Evolutionary conservation across 306 rosid genomes (phyloP).

Genomic region (Biancaea sappan): DNA sequence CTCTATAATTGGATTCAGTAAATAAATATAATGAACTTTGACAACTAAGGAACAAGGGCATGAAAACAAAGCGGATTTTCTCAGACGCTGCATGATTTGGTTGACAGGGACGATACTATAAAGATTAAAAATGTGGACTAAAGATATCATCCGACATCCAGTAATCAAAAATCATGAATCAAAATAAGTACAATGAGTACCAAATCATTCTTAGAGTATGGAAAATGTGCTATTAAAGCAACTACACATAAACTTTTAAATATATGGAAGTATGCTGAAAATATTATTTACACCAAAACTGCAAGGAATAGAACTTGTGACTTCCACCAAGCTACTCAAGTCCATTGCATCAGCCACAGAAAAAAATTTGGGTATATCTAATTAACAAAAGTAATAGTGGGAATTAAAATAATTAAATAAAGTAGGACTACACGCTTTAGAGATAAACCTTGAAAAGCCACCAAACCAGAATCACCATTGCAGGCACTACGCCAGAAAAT

Average conservation of each 20-base stretch:
- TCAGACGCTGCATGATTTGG: background rate
- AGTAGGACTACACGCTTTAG: background rate
- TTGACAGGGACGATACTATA: background rate
- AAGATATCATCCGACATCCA: too few relatives aligned
- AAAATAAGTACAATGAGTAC: background rate
- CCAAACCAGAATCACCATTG: slow-evolving; percentile 1
- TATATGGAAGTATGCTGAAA: too few relatives aligned
- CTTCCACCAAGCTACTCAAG: background rate
- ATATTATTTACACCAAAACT: too few relatives aligned
- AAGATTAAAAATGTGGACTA: too few relatives aligned
- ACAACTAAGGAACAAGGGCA: too few relatives aligned
- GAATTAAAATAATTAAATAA: background rate
- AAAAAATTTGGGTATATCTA: too few relatives aligned
- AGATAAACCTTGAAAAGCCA: background rate
- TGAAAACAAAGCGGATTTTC: background rate
- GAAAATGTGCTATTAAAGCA: background rate
- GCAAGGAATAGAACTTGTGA: background rate
- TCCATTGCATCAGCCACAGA: background rate
- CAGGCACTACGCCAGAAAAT: slow-evolving; percentile 8
- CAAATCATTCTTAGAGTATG: background rate
- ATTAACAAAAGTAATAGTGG: background rate
- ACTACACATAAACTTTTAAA: too few relatives aligned
- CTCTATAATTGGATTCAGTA: too few relatives aligned
- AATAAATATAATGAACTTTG: too few relatives aligned
- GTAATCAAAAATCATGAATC: too few relatives aligned